These are phyloP conservation scores for Mortierella sp. DNA, from an alignment of 371 early-diverging fungal species.

Conservation along the genomic window DNA sequence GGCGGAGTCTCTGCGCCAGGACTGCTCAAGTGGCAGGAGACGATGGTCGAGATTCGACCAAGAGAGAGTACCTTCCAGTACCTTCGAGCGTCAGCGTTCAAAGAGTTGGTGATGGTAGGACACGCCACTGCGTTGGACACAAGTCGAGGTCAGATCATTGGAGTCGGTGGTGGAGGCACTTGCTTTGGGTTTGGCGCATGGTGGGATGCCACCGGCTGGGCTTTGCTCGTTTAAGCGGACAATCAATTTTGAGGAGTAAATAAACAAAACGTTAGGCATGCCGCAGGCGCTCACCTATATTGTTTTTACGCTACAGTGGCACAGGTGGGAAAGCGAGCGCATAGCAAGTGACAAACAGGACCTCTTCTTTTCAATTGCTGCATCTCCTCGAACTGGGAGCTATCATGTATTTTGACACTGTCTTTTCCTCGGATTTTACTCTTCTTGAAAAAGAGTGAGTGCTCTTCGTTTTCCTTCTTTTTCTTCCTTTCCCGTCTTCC, in stretches of 20 bases:
- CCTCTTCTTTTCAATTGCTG: no score
- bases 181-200: conserved; percentile 57
- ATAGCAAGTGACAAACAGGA: not conserved
- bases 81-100: conserved; percentile 33
- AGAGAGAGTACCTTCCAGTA: conserved; percentile 25
- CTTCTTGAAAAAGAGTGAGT: not conserved
- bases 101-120: conserved; percentile 50
- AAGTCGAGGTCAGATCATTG: conserved; percentile 33
- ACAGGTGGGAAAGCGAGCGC: not conserved
- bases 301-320: not conserved
- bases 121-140: conserved; percentile 43
- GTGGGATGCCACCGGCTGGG: conserved; percentile 49
- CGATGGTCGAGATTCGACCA: conserved; percentile 38
- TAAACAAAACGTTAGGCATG: not conserved
- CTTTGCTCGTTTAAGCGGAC: conserved; percentile 23
- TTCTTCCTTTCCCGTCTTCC: not conserved
- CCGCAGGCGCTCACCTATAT: not conserved
- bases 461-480: not conserved
- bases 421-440: not conserved
- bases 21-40: conserved; percentile 49
- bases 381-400: not conserved
- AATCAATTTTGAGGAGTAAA: not conserved
- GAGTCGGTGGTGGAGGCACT: conserved; percentile 54
- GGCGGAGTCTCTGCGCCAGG: conserved; percentile 54
- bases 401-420: not conserved